Evolutionary conservation across 2,329 filamentous ascomycete genomes (phyloP).

Genomic region (Pseudogymnoascus verrucosus): DNA sequence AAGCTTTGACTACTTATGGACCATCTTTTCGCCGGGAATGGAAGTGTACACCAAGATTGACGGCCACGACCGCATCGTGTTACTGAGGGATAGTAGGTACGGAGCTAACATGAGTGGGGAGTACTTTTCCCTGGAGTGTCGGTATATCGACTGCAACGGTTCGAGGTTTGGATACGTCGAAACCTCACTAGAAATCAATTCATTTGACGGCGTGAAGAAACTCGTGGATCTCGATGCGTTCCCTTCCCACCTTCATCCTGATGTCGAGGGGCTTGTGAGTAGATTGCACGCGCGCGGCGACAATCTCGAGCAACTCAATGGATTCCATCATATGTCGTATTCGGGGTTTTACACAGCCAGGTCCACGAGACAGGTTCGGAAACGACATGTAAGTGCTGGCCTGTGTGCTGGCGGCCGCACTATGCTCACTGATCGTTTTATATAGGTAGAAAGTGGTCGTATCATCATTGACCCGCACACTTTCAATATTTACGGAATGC

Average conservation of each 20-base stretch:
- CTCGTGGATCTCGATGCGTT: conserved; percentile 14
- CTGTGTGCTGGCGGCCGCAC: neutral
- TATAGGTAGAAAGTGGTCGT: conserved; percentile 16
- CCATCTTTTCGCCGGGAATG: conserved; percentile 19
- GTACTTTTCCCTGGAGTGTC: conserved; percentile 14
- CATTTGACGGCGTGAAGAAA: conserved; percentile 14
- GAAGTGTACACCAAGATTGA: conserved; percentile 17
- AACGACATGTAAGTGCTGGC: conserved; percentile 14
- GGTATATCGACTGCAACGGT: conserved; percentile 16
- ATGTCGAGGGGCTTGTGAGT: conserved; percentile 10
- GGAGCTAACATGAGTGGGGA: conserved; percentile 17
- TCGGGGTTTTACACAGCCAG: conserved; percentile 17
- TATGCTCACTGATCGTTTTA: conserved; percentile 7
- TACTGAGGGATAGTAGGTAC: conserved; percentile 20
- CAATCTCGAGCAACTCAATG: conserved; percentile 14
- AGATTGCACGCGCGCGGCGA: conserved; percentile 11
- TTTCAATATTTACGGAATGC: conserved; percentile 14
- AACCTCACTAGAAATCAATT: conserved; percentile 14
- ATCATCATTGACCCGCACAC: conserved; percentile 17
- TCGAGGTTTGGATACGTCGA: conserved; percentile 16
- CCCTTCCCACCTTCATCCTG: conserved; percentile 15
- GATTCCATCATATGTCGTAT: conserved; percentile 16
- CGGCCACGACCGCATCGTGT: conserved; percentile 14
- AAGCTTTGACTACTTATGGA: conserved; percentile 37
- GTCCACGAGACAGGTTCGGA: conserved; percentile 15